These are phyloP conservation scores for Alternaria sp. DNA, from an alignment of 2,329 filamentous ascomycete genomes.

Conservation along the genomic window DNA sequence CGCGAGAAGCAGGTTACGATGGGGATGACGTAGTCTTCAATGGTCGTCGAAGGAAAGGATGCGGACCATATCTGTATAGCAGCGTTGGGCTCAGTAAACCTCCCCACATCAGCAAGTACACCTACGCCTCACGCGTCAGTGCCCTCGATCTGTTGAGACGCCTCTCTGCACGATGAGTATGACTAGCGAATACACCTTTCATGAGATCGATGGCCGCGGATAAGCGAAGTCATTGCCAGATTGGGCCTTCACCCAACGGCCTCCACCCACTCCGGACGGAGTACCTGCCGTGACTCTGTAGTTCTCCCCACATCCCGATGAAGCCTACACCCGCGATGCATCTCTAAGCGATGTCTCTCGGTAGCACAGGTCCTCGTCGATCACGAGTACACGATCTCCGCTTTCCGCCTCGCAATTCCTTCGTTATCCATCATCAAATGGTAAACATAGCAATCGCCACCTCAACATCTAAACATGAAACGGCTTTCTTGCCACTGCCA, in stretches of 20 bases:
- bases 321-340: constrained; percentile 2
- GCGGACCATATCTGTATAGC: neutral
- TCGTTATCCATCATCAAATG: neutral
- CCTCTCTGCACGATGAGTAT: constrained; percentile 3
- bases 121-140: neutral
- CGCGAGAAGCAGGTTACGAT: neutral
- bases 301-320: constrained; percentile 5
- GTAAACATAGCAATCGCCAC: constrained; percentile 9
- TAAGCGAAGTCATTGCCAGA: neutral
- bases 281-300: neutral
- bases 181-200: neutral
- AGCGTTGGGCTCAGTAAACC: neutral
- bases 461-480: neutral
- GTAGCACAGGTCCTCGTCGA: neutral
- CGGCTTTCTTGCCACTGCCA: constrained; percentile 9
- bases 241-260: neutral
- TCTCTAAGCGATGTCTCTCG: neutral
- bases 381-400: neutral
- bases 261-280: no score
- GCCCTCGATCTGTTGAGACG: constrained; percentile 1
- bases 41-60: neutral
- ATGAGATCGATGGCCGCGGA: neutral
- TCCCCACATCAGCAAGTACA: neutral
- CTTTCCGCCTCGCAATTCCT: neutral
- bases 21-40: neutral